phyloP scores from a whole-genome alignment of 2,329 filamentous ascomycete species.

The Colletotrichum sp. region DNA sequence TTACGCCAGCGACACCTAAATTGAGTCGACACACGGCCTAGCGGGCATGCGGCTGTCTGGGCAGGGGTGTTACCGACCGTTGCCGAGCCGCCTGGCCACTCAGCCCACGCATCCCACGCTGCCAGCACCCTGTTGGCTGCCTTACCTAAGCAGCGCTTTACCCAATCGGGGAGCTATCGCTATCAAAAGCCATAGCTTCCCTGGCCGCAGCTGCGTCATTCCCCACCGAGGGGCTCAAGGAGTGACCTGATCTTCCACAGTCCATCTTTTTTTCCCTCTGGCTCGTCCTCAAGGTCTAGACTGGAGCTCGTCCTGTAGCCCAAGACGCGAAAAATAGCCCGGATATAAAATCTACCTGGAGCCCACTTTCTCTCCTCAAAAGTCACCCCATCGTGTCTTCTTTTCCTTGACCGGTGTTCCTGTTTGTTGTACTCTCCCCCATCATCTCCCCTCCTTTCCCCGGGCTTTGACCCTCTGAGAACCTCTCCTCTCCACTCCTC shows the following conservation, averaged over 20 bases:
- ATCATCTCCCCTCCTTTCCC: not conserved
- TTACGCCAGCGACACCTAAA: not conserved
- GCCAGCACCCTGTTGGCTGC: not conserved
- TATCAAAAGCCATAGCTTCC: not conserved
- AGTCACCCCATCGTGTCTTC: not conserved
- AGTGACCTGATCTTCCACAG: conserved; percentile 19
- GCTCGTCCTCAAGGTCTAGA: not conserved
- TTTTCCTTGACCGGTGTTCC: not conserved
- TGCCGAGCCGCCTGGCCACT: conserved; percentile 11
- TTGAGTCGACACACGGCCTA: not conserved
- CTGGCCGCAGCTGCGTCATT: conserved; percentile 14
- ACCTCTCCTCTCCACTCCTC: not conserved
- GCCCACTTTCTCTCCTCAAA: not conserved
- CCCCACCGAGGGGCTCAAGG: conserved; percentile 19
- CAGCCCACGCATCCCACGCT: not conserved
- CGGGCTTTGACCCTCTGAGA: not conserved
- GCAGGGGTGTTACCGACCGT: conserved; percentile 11
- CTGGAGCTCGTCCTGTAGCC: not conserved
- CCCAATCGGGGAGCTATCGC: not conserved
- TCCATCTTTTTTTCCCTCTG: not conserved
- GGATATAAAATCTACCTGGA: not conserved
- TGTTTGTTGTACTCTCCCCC: not conserved
- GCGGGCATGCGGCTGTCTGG: conserved; percentile 7
- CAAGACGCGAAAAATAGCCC: not conserved
- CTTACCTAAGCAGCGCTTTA: not conserved